Conservation (phyloP, 371 early-diverging fungal species). For the Actinomortierella wolfii region DNA sequence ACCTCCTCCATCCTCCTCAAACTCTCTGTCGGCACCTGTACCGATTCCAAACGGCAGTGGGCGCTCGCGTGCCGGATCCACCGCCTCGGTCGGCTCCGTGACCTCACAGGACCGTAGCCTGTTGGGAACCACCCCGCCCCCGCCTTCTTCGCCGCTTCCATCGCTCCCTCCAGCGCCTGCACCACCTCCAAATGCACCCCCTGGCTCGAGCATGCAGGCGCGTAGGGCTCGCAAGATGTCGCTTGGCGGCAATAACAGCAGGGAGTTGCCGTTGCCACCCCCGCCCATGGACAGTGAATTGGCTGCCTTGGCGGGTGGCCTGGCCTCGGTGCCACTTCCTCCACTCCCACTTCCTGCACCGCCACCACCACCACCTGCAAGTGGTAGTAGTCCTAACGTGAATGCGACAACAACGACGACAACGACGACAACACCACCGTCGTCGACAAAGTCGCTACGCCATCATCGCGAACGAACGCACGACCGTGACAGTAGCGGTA, state of each 20-base stretch:
- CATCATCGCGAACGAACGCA: too few relatives aligned
- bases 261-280: too few relatives aligned
- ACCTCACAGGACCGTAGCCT: slow-evolving; percentile 16
- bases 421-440: too few relatives aligned
- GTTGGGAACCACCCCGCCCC: slow-evolving; percentile 32
- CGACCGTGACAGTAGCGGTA: too few relatives aligned
- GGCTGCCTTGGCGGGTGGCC: too few relatives aligned
- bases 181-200: slow-evolving; percentile 1
- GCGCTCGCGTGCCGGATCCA: slow-evolving; percentile 30
- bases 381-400: not conserved
- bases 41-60: slow-evolving; percentile 9
- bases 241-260: too few relatives aligned
- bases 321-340: not conserved
- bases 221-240: too few relatives aligned
- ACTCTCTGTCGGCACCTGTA: slow-evolving; percentile 6
- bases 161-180: slow-evolving; percentile 23
- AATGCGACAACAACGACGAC: too few relatives aligned
- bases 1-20: slow-evolving; percentile 7
- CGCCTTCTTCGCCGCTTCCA: slow-evolving; percentile 33
- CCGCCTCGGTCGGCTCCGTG: slow-evolving; percentile 18
- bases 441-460: too few relatives aligned
- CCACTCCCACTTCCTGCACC: not conserved
- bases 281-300: slow-evolving; percentile 16
- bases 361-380: not conserved
- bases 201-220: not conserved